phyloP scores from a whole-genome alignment of 2,329 filamentous ascomycete genomes.

The Ophiobolus disseminans region DNA sequence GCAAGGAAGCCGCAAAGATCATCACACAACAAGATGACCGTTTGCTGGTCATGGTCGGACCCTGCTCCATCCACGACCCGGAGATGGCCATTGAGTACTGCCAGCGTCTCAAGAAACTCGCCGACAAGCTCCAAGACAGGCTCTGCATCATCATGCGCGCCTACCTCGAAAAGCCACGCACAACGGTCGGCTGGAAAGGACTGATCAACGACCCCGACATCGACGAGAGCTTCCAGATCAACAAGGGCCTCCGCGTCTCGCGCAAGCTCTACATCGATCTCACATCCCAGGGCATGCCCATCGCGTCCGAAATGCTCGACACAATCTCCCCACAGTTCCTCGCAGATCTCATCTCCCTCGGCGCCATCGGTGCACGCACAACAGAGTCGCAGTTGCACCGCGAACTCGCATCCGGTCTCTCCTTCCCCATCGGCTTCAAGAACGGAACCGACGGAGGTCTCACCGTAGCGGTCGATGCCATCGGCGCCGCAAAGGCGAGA shows the following conservation, averaged over 20 bases:
- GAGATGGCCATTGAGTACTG: slow-evolving; percentile 88
- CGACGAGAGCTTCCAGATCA: slow-evolving; percentile 96
- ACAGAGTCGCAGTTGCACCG: slow-evolving; percentile 97
- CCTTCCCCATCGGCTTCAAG: slow-evolving; percentile 99
- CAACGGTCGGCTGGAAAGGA: slow-evolving; percentile 98
- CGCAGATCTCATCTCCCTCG: slow-evolving; percentile 92
- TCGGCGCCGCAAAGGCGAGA: slow-evolving; percentile 77
- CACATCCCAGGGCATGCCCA: slow-evolving; percentile 86
- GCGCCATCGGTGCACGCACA: slow-evolving; percentile 93
- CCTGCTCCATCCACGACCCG: slow-evolving; percentile 97
- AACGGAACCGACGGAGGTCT: slow-evolving; percentile 96
- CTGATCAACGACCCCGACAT: slow-evolving; percentile 99
- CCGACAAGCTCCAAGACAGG: slow-evolving; percentile 81
- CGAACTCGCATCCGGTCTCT: slow-evolving; percentile 91
- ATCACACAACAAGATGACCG: slow-evolving; percentile 83
- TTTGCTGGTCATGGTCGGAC: slow-evolving; percentile 91
- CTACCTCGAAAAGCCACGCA: slow-evolving; percentile 98
- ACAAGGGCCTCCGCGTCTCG: slow-evolving; percentile 94
- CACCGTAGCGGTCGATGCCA: slow-evolving; percentile 91
- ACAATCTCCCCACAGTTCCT: slow-evolving; percentile 98
- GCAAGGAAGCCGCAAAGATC: slow-evolving; percentile 73
- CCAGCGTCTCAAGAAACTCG: slow-evolving; percentile 74
- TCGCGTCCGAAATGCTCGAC: slow-evolving; percentile 97
- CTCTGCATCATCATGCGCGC: slow-evolving; percentile 95
- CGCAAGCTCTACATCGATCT: slow-evolving; percentile 92